Evolutionary conservation across 1,284 basidiomycete species (phyloP), one percentile per base, ranked within the genome.

Genomic region (Athelia sp.): DNA sequence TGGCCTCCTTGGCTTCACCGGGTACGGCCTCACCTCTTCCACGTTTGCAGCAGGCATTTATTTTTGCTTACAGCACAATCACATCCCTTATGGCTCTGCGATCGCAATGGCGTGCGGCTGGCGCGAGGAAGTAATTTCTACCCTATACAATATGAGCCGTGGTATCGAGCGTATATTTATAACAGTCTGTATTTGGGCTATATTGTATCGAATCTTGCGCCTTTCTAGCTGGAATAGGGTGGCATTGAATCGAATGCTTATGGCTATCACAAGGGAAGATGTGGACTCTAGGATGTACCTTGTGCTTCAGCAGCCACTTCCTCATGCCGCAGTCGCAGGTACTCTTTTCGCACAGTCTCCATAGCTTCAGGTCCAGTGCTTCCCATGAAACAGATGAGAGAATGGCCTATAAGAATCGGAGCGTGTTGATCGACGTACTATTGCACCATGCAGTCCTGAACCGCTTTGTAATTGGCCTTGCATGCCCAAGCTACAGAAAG

Each of bases 401-500:
- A 9, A 17, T 6, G n/a, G 36, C 36, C 36, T 9, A 40, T 9
- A 9, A 4, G 36, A n/a, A n/a, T n/a, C 36, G 19, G 19, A 21
- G 36, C 6, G 36, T n/a, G 19, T 8, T 21, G 19, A 40, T 40
- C 36, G 19, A 79, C 85, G 65, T 59, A 92, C 90, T 82, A 93
- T 62, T 85, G 82, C 36, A 84, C 63, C 78, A 95, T 86, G 63
- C 93, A 96, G 2, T 80, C 75, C 59, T 93, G 88, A 51, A 95
- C 75, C 11, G 67, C 71, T 59, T 81, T 86, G 53, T 90, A 78
- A 59, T 85, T 77, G 22, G 72, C 71, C 60, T 77, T 81, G 62
- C 93, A 96, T 26, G 82, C 79, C 85, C 92, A 96, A 10, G 86
- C 85, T 21, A 93, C 82, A 2, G 90, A 87, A 51, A 96, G 70